Percentiles rank a stretch among this genome's conserved stretches.
Evolutionary conservation across 2,329 filamentous ascomycete species (phyloP).

Genomic region (Arachnomyces sp.): DNA sequence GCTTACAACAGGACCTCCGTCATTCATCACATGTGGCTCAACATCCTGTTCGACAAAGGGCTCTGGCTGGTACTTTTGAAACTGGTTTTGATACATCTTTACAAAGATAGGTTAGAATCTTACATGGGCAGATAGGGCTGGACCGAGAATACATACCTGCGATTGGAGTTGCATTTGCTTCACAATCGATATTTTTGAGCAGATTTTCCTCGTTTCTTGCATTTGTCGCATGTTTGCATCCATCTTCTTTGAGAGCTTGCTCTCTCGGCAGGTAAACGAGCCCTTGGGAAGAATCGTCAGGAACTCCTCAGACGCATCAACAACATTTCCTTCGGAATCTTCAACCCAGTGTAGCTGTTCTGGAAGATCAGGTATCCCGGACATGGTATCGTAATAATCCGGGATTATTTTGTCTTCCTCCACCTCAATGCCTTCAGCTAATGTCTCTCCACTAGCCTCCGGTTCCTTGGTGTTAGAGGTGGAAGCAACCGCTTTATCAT

Average conservation of each 20-base stretch:
- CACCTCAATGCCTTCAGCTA: constrained; percentile 91
- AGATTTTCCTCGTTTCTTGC: constrained; percentile 93
- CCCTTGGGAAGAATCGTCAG: constrained; percentile 69
- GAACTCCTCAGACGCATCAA: constrained; percentile 81
- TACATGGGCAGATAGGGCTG: constrained; percentile 1
- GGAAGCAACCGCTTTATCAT: constrained; percentile 40
- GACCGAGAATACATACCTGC: constrained; percentile 53
- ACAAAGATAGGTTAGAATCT: constrained; percentile 14
- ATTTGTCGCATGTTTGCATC: constrained; percentile 89
- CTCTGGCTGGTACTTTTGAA: constrained; percentile 88
- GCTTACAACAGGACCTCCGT: constrained; percentile 81
- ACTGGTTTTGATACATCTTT: constrained; percentile 94
- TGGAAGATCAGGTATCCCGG: constrained; percentile 75
- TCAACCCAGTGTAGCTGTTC: constrained; percentile 77
- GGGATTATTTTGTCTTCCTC: constrained; percentile 78
- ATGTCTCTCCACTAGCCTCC: constrained; percentile 59
- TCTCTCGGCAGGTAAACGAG: constrained; percentile 66
- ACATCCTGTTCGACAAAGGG: constrained; percentile 83
- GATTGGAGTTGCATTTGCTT: constrained; percentile 99
- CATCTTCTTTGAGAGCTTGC: constrained; percentile 69
- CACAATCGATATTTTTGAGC: constrained; percentile 92
- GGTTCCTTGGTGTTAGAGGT: constrained; percentile 38
- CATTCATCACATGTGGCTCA: constrained; percentile 79
- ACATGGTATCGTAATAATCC: constrained; percentile 88
- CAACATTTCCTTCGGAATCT: constrained; percentile 79